Conservation (phyloP, 768 basidiomycete genomes). For the Pleurotus djamor region DNA sequence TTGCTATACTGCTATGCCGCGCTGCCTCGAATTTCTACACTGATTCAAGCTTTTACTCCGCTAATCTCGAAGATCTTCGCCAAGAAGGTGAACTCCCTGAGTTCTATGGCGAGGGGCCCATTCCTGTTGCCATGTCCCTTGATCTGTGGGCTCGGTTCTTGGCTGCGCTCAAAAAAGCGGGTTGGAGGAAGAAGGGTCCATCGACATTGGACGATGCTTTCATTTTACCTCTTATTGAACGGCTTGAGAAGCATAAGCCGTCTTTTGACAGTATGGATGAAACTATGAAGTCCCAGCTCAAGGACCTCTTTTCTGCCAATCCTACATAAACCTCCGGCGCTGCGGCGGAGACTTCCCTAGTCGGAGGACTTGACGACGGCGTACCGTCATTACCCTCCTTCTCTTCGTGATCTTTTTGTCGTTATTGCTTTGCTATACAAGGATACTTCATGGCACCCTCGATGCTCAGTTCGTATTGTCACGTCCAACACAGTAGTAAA, state of each 20-base stretch:
- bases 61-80: too few relatives aligned
- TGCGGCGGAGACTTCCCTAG: too few relatives aligned
- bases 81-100: too few relatives aligned
- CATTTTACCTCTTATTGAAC: background rate
- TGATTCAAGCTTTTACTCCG: too few relatives aligned
- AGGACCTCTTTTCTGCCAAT: background rate
- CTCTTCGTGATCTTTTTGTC: too few relatives aligned
- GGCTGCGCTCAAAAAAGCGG: background rate
- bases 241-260: background rate
- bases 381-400: too few relatives aligned
- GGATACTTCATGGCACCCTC: too few relatives aligned
- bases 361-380: too few relatives aligned
- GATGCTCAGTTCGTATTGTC: too few relatives aligned
- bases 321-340: too few relatives aligned
- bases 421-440: too few relatives aligned
- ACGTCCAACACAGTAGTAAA: too few relatives aligned
- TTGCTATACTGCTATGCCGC: background rate
- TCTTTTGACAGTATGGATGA: background rate
- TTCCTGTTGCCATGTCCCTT: background rate
- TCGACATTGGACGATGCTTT: background rate
- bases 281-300: background rate
- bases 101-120: background rate
- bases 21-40: background rate
- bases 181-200: background rate
- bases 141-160: background rate